Evolutionary conservation across 331 rosid genomes (phyloP), one percentile per base, ranked within the genome.

Genomic region (Quercus tomentella): DNA sequence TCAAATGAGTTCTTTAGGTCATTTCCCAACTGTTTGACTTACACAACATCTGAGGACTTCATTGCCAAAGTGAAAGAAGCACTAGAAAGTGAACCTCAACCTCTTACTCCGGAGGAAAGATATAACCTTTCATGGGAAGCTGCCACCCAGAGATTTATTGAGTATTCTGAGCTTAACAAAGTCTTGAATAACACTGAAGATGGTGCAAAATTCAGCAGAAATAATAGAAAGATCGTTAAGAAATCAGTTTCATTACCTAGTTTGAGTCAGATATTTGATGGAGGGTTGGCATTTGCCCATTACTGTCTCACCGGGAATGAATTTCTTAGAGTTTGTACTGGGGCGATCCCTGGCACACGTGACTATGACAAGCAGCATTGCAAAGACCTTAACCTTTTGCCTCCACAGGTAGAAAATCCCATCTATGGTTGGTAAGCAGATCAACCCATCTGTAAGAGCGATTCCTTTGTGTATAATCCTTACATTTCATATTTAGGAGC

Each of bases 121-220:
- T 89, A 90, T 68, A 78, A 87, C 65, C 98, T 95, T 68, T 95
- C 99, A 45, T 95, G 99, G 99, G 99, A 95, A 86, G 99, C 98
- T 43, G 99, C 99, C 23, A 95, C 99, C 56, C 91, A 93, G 78
- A 90, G 99, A 82, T 95, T 95, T 74, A 85, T 93, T 88, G 92
- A 90, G 77, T 89, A 86, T 80, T 95, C 99, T 6, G 97, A 95
- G 71, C 94, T 95, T 43, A 87, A 90, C 63, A 85, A n/a, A 77
- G 26, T 93, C 77, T 74, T 93, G 82, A 82, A 84, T 74, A 75
- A 56, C 26, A 87, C 82, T n/a, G 84, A 73, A 71, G 82, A 84
- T 51, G 82, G 82, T 30, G 70, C 79, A 21, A 82, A 84, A 58
- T 66, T 85, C 8, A 72, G 80, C 56, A 35, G 22, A 49, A 28